Conservation (phyloP, 1,284 basidiomycete genomes). For the Pseudozyma sp. region DNA sequence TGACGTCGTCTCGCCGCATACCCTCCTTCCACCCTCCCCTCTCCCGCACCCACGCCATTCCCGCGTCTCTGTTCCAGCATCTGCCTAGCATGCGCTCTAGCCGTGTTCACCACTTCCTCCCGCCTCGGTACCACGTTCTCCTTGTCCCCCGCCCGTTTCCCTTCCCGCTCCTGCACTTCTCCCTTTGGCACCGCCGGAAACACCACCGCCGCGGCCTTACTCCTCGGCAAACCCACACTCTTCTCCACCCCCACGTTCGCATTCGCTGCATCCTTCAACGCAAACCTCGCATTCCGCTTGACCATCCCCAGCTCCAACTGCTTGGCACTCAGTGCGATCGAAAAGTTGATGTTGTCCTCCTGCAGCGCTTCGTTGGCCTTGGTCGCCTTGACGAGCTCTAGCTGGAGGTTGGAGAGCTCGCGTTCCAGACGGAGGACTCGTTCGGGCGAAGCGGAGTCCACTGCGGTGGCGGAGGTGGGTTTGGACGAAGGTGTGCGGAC, state of each 20-base stretch:
- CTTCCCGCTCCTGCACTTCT: not conserved
- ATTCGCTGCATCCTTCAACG: slow-evolving; percentile 24
- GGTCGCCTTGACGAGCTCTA: slow-evolving; percentile 45
- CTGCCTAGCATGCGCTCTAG: slow-evolving; percentile 17
- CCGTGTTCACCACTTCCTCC: slow-evolving; percentile 10
- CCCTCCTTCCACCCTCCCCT: not conserved
- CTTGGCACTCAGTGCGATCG: slow-evolving; percentile 55
- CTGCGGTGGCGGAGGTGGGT: too few relatives aligned
- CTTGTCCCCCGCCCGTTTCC: not conserved
- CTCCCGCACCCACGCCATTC: not conserved
- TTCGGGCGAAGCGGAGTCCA: too few relatives aligned
- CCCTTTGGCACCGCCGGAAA: slow-evolving; percentile 13
- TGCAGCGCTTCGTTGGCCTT: slow-evolving; percentile 57
- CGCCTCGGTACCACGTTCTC: slow-evolving; percentile 1
- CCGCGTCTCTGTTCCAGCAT: slow-evolving; percentile 15
- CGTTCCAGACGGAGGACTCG: slow-evolving; percentile 1
- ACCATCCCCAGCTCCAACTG: slow-evolving; percentile 57
- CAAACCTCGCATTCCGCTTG: slow-evolving; percentile 50
- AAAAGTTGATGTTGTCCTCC: slow-evolving; percentile 51
- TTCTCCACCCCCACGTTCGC: not conserved
- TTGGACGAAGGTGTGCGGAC: not conserved
- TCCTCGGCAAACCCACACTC: slow-evolving; percentile 8
- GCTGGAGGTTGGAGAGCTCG: slow-evolving; percentile 15
- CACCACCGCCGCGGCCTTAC: slow-evolving; percentile 1
- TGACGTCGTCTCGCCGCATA: slow-evolving; percentile 4